Evolutionary conservation across 352 stramenopile genomes (phyloP).

Genomic region (Plasmopara halstedii): DNA sequence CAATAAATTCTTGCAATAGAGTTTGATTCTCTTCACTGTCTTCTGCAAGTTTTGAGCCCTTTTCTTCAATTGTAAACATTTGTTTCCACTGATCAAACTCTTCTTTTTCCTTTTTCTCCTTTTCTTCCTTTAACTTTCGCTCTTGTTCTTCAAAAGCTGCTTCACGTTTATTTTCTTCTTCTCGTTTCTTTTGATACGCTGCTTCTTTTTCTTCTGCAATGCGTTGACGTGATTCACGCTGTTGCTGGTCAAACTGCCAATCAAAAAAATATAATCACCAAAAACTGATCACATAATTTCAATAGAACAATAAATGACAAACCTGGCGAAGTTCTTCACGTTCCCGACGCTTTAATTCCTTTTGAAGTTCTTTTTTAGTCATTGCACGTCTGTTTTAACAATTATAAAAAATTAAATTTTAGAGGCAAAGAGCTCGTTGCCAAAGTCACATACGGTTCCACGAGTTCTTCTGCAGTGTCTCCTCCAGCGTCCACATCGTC

Average conservation of each 20-base stretch:
- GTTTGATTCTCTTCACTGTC: constrained; percentile 55
- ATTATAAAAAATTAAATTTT: constrained; percentile 1
- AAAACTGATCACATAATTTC: no score
- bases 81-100: constrained; percentile 76
- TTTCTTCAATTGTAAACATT: constrained; percentile 64
- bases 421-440: not conserved
- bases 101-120: constrained; percentile 54
- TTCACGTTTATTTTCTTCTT: constrained; percentile 45
- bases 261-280: no score
- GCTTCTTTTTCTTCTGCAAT: constrained; percentile 50
- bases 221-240: constrained; percentile 51
- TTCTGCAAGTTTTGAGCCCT: constrained; percentile 41
- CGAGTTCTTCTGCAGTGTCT: constrained; percentile 9
- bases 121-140: constrained; percentile 35
- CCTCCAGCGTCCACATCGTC: constrained; percentile 7
- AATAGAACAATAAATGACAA: not conserved
- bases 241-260: constrained; percentile 71
- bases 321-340: constrained; percentile 65
- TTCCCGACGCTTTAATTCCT: constrained; percentile 71
- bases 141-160: constrained; percentile 38
- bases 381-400: constrained; percentile 28
- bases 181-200: constrained; percentile 50
- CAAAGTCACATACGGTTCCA: constrained; percentile 34
- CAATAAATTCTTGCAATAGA: constrained; percentile 63
- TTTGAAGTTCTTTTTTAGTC: constrained; percentile 73